A percentile compares a stretch with the other conserved stretches of the same genome.
Conservation (phyloP, 169 alveolate genomes). For the Fabrea salina region DNA sequence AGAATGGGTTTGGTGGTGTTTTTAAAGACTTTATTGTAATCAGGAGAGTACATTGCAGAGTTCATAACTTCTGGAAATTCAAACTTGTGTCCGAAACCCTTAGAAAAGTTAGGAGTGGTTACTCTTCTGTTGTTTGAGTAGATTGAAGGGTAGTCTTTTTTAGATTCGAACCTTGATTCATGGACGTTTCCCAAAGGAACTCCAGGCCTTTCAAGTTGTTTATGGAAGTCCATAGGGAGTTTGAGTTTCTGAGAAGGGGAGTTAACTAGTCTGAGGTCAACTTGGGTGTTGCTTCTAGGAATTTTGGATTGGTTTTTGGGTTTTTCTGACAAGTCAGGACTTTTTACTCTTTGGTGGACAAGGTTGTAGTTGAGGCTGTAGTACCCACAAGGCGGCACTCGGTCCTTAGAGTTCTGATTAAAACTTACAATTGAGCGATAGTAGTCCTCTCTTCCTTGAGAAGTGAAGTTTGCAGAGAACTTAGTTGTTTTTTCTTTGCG, state of each 20-base stretch:
- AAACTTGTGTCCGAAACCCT: neutral
- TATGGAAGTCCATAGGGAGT: neutral
- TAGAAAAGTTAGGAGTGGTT: neutral
- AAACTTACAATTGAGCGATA: neutral
- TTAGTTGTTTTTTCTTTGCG: neutral
- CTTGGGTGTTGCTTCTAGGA: neutral
- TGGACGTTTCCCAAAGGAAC: neutral
- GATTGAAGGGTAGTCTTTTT: neutral
- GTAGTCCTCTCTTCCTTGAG: neutral
- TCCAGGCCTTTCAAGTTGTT: neutral
- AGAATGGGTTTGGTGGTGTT: neutral
- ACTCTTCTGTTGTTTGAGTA: neutral
- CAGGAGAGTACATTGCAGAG: neutral
- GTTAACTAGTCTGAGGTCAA: neutral
- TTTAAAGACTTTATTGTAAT: neutral
- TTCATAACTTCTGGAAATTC: neutral
- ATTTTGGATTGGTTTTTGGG: neutral
- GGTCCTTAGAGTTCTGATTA: no score
- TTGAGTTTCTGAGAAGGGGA: conserved; percentile 8
- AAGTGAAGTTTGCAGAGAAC: neutral
- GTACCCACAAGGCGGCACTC: conserved; percentile 8
- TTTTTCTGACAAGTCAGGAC: neutral
- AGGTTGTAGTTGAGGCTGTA: neutral
- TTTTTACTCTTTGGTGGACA: neutral
- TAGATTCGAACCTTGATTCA: neutral